Conservation (phyloP, 2,329 filamentous ascomycete species). For the Rhexocercosporidium sp. region DNA sequence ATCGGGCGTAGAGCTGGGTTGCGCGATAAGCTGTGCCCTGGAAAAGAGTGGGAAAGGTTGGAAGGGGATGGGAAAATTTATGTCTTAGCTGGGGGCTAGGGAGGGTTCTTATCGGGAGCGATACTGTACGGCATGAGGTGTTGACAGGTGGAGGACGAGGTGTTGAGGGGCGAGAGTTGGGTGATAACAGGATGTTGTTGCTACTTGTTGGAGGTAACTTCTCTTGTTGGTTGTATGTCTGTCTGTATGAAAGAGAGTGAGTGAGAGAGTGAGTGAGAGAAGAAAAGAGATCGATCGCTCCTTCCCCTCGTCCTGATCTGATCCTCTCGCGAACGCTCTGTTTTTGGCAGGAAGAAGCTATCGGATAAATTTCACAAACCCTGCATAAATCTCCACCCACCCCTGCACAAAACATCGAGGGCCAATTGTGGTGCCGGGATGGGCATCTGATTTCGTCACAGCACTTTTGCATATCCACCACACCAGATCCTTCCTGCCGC, state of each 20-base stretch:
- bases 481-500: too few species aligned
- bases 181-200: neutral
- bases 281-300: too few species aligned
- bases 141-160: neutral
- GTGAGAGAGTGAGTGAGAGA: too few species aligned
- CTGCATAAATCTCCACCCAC: neutral
- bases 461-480: neutral
- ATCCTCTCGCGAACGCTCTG: slow-evolving; percentile 1
- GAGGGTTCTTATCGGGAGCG: neutral
- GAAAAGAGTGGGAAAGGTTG: too few species aligned
- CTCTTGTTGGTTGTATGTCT: too few species aligned
- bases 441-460: slow-evolving; percentile 1
- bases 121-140: neutral
- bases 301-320: too few species aligned
- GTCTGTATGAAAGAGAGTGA: too few species aligned
- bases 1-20: neutral
- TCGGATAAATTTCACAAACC: slow-evolving; percentile 12
- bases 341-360: neutral
- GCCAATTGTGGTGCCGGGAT: slow-evolving; percentile 4
- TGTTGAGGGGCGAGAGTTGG: neutral
- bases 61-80: neutral
- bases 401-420: slow-evolving; percentile 1
- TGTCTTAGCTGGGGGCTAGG: slow-evolving; percentile 5
- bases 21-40: neutral
- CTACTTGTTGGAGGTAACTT: too few species aligned